Evolutionary conservation across 352 stramenopile genomes (phyloP).

Genomic region (Phytopythium cucurbitacearum): DNA sequence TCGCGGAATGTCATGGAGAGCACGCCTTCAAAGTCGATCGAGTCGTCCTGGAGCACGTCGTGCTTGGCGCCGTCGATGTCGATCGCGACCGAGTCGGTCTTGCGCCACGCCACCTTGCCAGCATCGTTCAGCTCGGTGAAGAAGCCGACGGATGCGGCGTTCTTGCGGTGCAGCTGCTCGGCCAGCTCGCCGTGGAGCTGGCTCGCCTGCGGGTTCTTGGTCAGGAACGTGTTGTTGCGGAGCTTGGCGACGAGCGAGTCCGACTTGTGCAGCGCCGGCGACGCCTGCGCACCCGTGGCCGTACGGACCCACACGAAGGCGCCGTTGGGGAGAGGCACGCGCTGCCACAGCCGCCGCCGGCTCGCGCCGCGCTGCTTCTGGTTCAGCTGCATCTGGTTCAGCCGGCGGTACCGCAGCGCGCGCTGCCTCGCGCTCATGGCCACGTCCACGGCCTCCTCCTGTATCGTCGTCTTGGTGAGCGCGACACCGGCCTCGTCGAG

Average conservation of each 20-base stretch:
- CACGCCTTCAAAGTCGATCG: slow-evolving; percentile 60
- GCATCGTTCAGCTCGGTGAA: slow-evolving; percentile 53
- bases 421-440: slow-evolving; percentile 42
- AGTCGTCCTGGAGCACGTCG: slow-evolving; percentile 18
- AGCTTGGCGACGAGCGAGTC: slow-evolving; percentile 56
- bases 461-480: not conserved
- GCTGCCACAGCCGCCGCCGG: slow-evolving; percentile 54
- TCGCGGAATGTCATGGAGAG: slow-evolving; percentile 65
- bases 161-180: slow-evolving; percentile 74
- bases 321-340: slow-evolving; percentile 45
- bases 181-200: slow-evolving; percentile 40
- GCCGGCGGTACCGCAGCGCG: slow-evolving; percentile 48
- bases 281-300: slow-evolving; percentile 14
- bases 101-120: slow-evolving; percentile 38
- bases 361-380: slow-evolving; percentile 59
- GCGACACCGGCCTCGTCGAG: not conserved
- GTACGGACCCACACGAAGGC: slow-evolving; percentile 66
- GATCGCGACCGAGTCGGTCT: slow-evolving; percentile 46
- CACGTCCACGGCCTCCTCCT: slow-evolving; percentile 19
- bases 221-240: slow-evolving; percentile 53
- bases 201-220: slow-evolving; percentile 41
- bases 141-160: slow-evolving; percentile 63
- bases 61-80: slow-evolving; percentile 27
- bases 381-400: slow-evolving; percentile 67
- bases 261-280: slow-evolving; percentile 16